These are phyloP conservation scores for Rhynchospora pubera DNA, from an alignment of 176 grass and related monocot genomes.

Conservation along the genomic window DNA sequence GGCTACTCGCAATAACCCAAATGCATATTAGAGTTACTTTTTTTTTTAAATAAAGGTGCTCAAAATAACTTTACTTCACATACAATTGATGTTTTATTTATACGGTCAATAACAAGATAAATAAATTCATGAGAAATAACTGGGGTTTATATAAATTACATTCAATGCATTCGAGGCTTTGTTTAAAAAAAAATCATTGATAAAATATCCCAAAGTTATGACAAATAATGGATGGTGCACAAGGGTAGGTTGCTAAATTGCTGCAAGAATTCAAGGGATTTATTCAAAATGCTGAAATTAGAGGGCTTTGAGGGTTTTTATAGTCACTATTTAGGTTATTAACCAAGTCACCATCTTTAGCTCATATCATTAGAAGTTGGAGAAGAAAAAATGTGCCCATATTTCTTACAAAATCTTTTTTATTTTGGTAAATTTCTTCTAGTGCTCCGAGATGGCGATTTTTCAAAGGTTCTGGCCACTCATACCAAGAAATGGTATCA, in stretches of 20 bases:
- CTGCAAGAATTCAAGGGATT: not conserved
- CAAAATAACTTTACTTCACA: not conserved
- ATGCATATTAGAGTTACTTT: too few species aligned
- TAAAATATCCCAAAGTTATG: not conserved
- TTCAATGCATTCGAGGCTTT: not conserved
- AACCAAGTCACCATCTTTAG: not conserved
- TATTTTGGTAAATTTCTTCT: slow-evolving; percentile 64
- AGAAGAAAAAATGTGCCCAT: not conserved
- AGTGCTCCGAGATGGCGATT: slow-evolving; percentile 81
- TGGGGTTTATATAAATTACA: not conserved
- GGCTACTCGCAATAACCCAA: not conserved
- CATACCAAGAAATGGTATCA: slow-evolving; percentile 57
- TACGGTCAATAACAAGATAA: not conserved
- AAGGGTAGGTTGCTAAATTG: not conserved
- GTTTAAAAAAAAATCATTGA: not conserved
- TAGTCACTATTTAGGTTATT: not conserved
- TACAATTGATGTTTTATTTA: not conserved
- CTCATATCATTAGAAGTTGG: not conserved
- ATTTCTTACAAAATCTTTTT: slow-evolving; percentile 73
- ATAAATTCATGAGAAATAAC: not conserved
- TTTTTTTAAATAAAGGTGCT: not conserved
- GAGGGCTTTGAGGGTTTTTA: not conserved
- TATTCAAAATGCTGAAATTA: not conserved
- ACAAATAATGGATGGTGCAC: not conserved
- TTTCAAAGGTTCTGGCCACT: slow-evolving; percentile 96